Conservation (phyloP, 495 filamentous ascomycete species). For the Schizothecium vesticola region DNA sequence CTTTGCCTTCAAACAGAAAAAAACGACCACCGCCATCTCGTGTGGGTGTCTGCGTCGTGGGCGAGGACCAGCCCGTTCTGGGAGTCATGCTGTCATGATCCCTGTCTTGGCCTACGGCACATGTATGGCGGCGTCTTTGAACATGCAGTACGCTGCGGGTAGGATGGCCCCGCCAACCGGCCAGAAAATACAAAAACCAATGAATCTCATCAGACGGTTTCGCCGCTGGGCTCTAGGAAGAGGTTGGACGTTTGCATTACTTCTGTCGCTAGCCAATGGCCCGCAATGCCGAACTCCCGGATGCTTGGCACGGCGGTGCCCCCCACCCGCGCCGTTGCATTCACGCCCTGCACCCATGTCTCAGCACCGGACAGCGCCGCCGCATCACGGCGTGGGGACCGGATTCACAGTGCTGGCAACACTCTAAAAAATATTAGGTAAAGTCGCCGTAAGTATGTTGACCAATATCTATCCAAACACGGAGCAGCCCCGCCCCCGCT, state of each 20-base stretch:
- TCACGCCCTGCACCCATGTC: neutral
- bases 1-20: neutral
- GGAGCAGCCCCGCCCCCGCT: neutral
- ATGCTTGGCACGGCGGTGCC: neutral
- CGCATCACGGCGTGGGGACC: neutral
- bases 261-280: neutral
- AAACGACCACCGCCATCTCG: neutral
- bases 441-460: neutral
- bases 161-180: neutral
- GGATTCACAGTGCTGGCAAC: neutral
- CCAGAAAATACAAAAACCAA: neutral
- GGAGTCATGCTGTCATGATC: neutral
- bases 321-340: neutral
- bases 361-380: neutral
- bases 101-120: neutral
- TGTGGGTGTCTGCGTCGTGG: neutral
- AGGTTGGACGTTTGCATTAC: neutral
- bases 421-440: neutral
- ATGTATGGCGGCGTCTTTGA: neutral
- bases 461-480: neutral
- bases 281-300: neutral
- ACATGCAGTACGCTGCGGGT: neutral
- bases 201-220: neutral
- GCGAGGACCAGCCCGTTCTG: neutral
- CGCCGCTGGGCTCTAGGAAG: neutral